Conservation (phyloP, 345 rosid species). For the Dovyalis caffra region DNA sequence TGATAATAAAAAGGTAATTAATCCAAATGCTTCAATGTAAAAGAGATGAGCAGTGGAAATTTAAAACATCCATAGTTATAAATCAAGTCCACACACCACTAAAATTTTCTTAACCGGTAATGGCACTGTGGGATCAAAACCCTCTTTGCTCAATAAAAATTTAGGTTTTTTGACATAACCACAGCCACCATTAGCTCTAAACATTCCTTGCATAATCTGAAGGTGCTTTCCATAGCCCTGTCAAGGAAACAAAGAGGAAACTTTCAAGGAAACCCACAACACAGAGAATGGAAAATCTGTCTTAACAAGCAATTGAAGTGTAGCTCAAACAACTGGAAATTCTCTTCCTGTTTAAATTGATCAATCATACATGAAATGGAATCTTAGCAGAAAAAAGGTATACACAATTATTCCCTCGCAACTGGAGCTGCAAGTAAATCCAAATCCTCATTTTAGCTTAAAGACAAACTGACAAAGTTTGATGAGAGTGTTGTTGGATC, state of each 20-base stretch:
- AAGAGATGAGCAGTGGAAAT: neutral
- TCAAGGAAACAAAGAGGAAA: neutral
- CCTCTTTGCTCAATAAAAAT: constrained; percentile 15
- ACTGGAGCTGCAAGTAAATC: no score
- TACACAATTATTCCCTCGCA: no score
- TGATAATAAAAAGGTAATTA: neutral
- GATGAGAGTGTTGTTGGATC: no score
- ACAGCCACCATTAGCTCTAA: constrained; percentile 34
- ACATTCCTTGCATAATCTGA: constrained; percentile 32
- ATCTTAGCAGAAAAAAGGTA: no score
- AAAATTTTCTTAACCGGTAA: constrained; percentile 11
- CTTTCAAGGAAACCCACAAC: neutral
- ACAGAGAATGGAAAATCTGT: no score
- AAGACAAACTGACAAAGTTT: no score
- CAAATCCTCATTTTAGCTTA: no score
- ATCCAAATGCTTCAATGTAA: neutral
- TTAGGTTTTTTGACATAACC: constrained; percentile 29
- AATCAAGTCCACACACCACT: neutral
- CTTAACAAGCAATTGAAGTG: no score
- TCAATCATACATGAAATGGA: no score
- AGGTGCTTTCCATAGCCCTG: constrained; percentile 27
- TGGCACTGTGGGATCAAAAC: neutral
- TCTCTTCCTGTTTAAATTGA: no score
- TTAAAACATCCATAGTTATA: no score
- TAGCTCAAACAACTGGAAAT: no score